A percentile compares a stretch with the other conserved stretches of the same genome.
Conservation (phyloP, 2,329 filamentous ascomycete species). For the Hypoxylon sp. region DNA sequence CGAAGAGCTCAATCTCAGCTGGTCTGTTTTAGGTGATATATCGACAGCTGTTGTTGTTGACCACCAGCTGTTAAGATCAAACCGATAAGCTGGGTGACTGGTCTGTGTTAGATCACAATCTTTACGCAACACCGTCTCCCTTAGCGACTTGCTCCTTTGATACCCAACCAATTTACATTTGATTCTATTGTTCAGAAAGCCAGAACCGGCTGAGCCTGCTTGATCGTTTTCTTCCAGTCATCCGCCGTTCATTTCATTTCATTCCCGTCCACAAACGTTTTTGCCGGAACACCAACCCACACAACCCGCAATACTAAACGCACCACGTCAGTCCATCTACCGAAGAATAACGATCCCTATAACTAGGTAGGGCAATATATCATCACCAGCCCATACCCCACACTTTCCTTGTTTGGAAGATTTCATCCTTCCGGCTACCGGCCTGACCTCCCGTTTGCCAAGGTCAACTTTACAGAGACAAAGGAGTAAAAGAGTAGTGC, state of each 20-base stretch:
- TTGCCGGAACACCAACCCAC: slow-evolving; percentile 31
- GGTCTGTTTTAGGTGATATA: slow-evolving; percentile 16
- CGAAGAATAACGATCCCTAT: slow-evolving; percentile 31
- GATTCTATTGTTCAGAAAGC: slow-evolving; percentile 12
- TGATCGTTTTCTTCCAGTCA: slow-evolving; percentile 18
- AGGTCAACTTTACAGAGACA: slow-evolving; percentile 28
- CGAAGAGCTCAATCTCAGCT: slow-evolving; percentile 21
- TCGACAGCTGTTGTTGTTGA: slow-evolving; percentile 13
- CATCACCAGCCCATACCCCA: slow-evolving; percentile 30
- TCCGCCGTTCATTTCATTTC: slow-evolving; percentile 16
- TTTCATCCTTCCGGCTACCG: slow-evolving; percentile 33
- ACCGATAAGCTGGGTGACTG: slow-evolving; percentile 6
- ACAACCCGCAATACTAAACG: slow-evolving; percentile 1
- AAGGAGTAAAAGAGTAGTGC: slow-evolving; percentile 21
- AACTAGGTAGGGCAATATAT: slow-evolving; percentile 33
- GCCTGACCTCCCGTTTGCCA: slow-evolving; percentile 26
- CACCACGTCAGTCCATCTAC: slow-evolving; percentile 31
- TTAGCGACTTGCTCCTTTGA: slow-evolving; percentile 1
- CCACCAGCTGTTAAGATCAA: slow-evolving; percentile 1
- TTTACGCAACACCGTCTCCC: slow-evolving; percentile 19
- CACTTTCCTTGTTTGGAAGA: slow-evolving; percentile 39
- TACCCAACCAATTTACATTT: background rate
- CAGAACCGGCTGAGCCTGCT: slow-evolving; percentile 13
- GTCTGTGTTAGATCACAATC: slow-evolving; percentile 16
- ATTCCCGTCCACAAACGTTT: slow-evolving; percentile 22